A percentile compares a stretch with the other conserved stretches of the same genome.
These are phyloP conservation scores for Hyparrhenia diplandra DNA, from an alignment of 176 grass and related monocot species.

Conservation along the genomic window DNA sequence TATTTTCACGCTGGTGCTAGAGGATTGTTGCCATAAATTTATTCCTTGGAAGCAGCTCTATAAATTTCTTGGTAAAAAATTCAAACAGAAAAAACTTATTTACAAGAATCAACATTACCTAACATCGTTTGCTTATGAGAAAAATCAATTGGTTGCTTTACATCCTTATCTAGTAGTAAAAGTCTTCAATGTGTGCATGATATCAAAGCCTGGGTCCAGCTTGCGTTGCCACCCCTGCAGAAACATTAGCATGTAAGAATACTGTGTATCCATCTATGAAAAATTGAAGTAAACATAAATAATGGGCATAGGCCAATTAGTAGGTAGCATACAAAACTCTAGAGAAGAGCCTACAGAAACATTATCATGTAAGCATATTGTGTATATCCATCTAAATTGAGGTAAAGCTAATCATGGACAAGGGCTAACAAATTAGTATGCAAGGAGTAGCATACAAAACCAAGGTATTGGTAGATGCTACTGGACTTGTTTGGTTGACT, in stretches of 20 bases:
- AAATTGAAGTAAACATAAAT: slow-evolving; percentile 6
- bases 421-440: background rate
- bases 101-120: slow-evolving; percentile 30
- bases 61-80: background rate
- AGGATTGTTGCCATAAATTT: background rate
- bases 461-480: background rate
- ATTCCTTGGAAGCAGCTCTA: background rate
- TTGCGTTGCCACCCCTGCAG: slow-evolving; percentile 94
- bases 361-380: slow-evolving; percentile 29
- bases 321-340: slow-evolving; percentile 23
- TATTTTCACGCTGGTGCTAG: slow-evolving; percentile 2
- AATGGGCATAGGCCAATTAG: background rate
- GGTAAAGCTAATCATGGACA: slow-evolving; percentile 1
- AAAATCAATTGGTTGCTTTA: slow-evolving; percentile 72
- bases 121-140: slow-evolving; percentile 42
- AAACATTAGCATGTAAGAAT: slow-evolving; percentile 35
- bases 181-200: slow-evolving; percentile 82
- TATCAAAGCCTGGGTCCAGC: slow-evolving; percentile 84
- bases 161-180: slow-evolving; percentile 70
- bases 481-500: background rate
- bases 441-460: slow-evolving; percentile 21
- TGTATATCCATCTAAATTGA: background rate
- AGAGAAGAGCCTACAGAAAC: slow-evolving; percentile 45
- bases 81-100: background rate
- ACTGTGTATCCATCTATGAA: background rate